Base-by-base conservation (phyloP, 129 eudicot genomes). In the Mikania micrantha region DNA sequence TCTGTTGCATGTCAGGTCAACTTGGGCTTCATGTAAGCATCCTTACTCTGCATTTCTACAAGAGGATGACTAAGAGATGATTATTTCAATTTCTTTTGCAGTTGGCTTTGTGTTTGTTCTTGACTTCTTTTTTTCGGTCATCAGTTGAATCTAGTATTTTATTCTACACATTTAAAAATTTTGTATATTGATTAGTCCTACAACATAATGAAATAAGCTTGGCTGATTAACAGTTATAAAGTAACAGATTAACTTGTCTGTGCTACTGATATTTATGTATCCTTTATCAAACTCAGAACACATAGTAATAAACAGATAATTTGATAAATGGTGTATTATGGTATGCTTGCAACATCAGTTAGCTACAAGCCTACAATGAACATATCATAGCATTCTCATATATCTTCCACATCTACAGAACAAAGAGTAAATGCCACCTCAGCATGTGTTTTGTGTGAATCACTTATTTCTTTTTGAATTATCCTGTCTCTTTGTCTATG, bases 371-470 rank as follows among this genome's bases (percentile, higher is more conserved):
- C 40, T 42, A 47, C 57, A 27, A 16, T 56, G 36, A 69, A 22
- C 61, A 54, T 35, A 27, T 2, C 17, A 39, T 70, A 53, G 39
- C 39, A 70, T 39, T 44, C 41, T 41, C 44, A 57, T 40, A 52
- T 39, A 54, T 28, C 42, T 25, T 27, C 10, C 4, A 27, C 40
- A 16, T 70, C 31, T 27, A 25, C 16, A 16, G 31, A 70, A 40
- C 20, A 16, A n/a, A 42, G 9, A 38, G 36, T 39, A 24, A 63
- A 39, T 2, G 34, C 53, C 9, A 64, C 20, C 68, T 62, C 19
- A 62, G 68, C 68, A 22, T 62, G 68, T 22, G 13, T 63, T 20
- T 57, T 20, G 61, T 34, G 35, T 34, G 75, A 36, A 34, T 52
- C 11, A 16, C 38, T 35, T 7, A 7, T 47, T 67, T 15, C 4